Conservation (phyloP, 2,329 filamentous ascomycete genomes). For the Tolypocladium nubicola region DNA sequence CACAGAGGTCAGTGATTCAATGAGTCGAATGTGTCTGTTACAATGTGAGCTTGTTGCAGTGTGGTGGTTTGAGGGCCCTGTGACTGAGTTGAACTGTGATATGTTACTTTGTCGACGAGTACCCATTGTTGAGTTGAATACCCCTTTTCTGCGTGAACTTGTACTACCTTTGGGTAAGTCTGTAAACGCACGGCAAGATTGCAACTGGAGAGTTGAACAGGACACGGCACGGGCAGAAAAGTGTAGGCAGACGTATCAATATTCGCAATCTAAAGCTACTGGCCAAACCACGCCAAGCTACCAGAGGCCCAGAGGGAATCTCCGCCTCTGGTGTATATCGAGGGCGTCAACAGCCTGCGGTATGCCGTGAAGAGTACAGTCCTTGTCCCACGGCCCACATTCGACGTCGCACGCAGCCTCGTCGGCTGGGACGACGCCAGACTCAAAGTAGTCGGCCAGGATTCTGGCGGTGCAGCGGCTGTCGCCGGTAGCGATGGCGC, state of each 20-base stretch:
- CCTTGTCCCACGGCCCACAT: slow-evolving; percentile 9
- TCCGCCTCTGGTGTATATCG: neutral
- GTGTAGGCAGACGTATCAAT: neutral
- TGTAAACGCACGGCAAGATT: no score
- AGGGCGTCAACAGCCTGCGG: neutral
- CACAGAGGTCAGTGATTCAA: neutral
- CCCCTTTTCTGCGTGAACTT: neutral
- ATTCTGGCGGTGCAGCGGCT: slow-evolving; percentile 11
- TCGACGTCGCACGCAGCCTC: slow-evolving; percentile 4
- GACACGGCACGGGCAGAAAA: neutral
- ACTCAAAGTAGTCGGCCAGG: slow-evolving; percentile 17
- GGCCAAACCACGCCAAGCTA: neutral
- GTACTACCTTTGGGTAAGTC: no score
- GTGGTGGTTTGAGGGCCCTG: neutral
- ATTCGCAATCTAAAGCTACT: neutral
- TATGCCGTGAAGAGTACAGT: neutral
- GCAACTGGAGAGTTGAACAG: no score
- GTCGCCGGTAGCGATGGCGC: slow-evolving; percentile 3
- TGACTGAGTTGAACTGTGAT: neutral
- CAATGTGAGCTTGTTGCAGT: neutral
- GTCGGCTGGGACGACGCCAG: slow-evolving; percentile 14
- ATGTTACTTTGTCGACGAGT: no score
- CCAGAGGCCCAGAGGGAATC: neutral
- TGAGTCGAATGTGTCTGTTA: neutral
- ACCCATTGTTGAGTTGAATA: neutral